Evolutionary conservation across 805 yeast genomes (phyloP), one percentile per base, ranked within the genome.

Genomic region (Suhomyces sp.): DNA sequence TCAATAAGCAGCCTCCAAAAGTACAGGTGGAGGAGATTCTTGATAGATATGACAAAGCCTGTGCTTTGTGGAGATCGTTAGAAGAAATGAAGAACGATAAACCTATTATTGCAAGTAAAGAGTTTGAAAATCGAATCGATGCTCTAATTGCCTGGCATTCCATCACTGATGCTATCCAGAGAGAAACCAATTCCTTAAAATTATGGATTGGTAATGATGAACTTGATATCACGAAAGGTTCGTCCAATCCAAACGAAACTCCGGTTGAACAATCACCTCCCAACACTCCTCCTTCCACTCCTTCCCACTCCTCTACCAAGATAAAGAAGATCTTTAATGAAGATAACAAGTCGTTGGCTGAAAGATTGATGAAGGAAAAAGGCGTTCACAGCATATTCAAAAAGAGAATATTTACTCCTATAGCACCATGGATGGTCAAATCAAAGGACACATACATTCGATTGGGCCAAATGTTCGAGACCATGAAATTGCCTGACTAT

Each of bases 171-270:
- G 87, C 90, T 0, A 82, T 92, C 19, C 78, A 80, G 46, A 70
- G 83, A 35, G 91, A 87, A 61, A 73, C 85, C 1, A 71, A 76
- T 13, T 78, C 86, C 5, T 70, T 94, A 56, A 79, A 81, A 55
- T 68, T 77, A 44, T 91, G 97, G 97, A 89, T 91, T 4, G 96
- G 96, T 4, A 88, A 88, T 66, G 87, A 83, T 48, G 90, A 86
- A 33, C 69, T 88, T 26, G 94, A 90, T 62, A 82, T 90, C 46
- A 67, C 80, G 24, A 69, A 70, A 53, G 62, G 77, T 17, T 63
- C 69, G 9, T 50, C 53, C 6, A 56, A 63, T 5, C 33, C 53
- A 5, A 48, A 44, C 15, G 56, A 68, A 10, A 26, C 57, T 2
- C 52, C 62, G 5, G 49, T 62, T 22, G 52, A 57, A 6, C 49